Percentiles rank a stretch among this genome's conserved stretches.
These are phyloP conservation scores for Cyclocybe aegerita DNA, from an alignment of 768 basidiomycete genomes.

Conservation along the genomic window DNA sequence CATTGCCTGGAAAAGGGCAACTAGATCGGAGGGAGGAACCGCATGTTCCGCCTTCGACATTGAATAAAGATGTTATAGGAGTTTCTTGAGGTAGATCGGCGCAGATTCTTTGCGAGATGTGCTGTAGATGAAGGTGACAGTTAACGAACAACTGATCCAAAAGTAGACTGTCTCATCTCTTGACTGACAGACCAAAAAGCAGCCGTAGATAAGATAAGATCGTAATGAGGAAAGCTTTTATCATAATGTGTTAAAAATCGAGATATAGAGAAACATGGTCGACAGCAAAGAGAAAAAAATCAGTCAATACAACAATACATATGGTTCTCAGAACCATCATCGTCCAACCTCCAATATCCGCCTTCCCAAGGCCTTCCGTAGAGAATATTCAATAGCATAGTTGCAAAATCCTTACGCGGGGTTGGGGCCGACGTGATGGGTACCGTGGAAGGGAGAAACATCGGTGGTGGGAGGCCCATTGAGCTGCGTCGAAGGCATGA, in stretches of 20 bases:
- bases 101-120: too few species aligned
- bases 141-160: too few species aligned
- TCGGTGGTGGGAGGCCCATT: too few species aligned
- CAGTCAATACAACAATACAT: not conserved
- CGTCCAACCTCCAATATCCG: not conserved
- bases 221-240: not conserved
- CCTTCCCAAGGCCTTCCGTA: not conserved
- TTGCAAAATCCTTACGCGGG: too few species aligned
- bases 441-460: too few species aligned
- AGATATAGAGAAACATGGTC: not conserved
- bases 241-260: not conserved
- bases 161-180: not conserved
- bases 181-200: too few species aligned
- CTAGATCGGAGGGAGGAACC: conserved; percentile 28
- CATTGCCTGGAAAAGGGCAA: conserved; percentile 69
- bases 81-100: not conserved
- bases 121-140: too few species aligned
- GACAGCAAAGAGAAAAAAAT: not conserved
- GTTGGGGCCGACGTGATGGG: too few species aligned
- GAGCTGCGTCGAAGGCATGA: too few species aligned
- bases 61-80: not conserved
- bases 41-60: conserved; percentile 27
- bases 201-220: conserved; percentile 14
- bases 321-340: not conserved
- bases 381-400: not conserved